These are phyloP conservation scores for Manihot esculenta DNA, from an alignment of 441 rosid species.

Conservation along the genomic window DNA sequence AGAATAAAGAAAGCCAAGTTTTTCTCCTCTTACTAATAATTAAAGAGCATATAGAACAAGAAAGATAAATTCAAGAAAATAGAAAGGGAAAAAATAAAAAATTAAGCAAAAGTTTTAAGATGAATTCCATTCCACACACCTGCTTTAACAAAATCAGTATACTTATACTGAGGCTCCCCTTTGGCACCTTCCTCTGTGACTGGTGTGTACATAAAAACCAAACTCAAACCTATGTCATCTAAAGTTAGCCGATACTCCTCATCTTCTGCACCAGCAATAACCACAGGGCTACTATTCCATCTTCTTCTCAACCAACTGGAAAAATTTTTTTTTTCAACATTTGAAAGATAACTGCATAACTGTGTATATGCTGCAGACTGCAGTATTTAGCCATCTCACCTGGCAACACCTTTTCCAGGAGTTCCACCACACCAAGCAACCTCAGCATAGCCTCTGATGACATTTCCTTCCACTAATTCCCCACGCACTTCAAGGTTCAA, in stretches of 20 bases:
- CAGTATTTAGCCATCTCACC: constrained; percentile 54
- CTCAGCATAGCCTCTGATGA: constrained; percentile 65
- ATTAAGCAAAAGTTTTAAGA: constrained; percentile 5
- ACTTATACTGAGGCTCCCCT: constrained; percentile 97
- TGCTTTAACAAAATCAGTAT: constrained; percentile 97
- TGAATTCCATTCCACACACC: constrained; percentile 40
- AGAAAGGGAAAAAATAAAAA: background rate
- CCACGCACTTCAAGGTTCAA: constrained; percentile 86
- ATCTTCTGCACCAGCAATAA: constrained; percentile 90
- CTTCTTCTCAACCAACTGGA: constrained; percentile 91
- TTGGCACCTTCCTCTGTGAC: constrained; percentile 94
- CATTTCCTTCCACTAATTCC: constrained; percentile 83
- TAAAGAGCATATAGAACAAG: background rate
- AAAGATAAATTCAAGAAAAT: background rate
- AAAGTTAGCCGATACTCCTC: constrained; percentile 75
- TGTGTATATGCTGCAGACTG: background rate
- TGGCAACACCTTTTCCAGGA: constrained; percentile 91
- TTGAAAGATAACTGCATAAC: constrained; percentile 4
- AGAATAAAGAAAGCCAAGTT: background rate
- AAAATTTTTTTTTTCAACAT: constrained; percentile 3
- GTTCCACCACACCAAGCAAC: constrained; percentile 99
- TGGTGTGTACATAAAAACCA: constrained; percentile 98
- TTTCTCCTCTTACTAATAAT: background rate
- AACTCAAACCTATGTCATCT: constrained; percentile 89
- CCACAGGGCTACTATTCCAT: constrained; percentile 96